These are phyloP conservation scores for Pelargonium citronellum DNA, from an alignment of 441 rosid genomes.

Conservation along the genomic window DNA sequence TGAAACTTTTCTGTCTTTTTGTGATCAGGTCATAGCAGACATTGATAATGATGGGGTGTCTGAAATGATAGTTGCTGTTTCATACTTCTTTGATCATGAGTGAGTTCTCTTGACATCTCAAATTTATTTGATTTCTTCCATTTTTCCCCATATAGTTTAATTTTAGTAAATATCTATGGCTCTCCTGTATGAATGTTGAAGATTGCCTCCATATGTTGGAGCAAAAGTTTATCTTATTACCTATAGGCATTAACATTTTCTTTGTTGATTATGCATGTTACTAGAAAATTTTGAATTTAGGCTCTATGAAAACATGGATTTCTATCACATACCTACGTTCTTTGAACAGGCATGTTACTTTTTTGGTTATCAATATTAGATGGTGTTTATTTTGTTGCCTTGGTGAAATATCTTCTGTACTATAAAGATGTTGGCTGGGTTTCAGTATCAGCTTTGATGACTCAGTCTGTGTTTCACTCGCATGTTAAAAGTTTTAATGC, in stretches of 20 bases:
- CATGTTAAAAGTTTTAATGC: no score
- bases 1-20: constrained; percentile 21
- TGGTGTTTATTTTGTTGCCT: not conserved
- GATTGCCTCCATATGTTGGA: not conserved
- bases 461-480: no score
- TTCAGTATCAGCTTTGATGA: not conserved
- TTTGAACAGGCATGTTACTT: not conserved
- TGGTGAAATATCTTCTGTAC: not conserved
- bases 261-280: not conserved
- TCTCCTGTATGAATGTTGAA: not conserved
- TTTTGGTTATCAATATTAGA: not conserved
- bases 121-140: not conserved
- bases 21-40: constrained; percentile 85
- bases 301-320: not conserved
- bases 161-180: not conserved
- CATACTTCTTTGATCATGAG: constrained; percentile 96
- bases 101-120: constrained; percentile 39
- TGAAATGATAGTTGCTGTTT: constrained; percentile 92
- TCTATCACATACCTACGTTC: not conserved
- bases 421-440: not conserved
- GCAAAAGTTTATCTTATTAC: not conserved
- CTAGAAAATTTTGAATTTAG: not conserved
- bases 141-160: not conserved
- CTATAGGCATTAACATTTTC: not conserved
- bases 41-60: constrained; percentile 92